phyloP scores from a whole-genome alignment of 192 early-diverging fungal species.

The Coemansia sp. region DNA sequence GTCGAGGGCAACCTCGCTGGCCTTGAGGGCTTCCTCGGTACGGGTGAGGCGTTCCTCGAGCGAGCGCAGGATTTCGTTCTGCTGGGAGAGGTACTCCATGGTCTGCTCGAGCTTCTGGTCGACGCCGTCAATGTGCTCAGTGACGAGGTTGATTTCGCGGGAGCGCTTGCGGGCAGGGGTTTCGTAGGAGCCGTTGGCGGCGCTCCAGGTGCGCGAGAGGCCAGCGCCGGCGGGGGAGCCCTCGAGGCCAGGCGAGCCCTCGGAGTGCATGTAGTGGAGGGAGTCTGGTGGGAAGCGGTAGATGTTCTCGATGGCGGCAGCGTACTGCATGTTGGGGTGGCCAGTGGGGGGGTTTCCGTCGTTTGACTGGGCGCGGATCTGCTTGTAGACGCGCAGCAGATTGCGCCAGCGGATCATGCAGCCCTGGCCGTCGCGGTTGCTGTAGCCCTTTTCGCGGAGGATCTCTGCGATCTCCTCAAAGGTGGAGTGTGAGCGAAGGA shows the following conservation, averaged over 20 bases:
- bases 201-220: slow-evolving; percentile 44
- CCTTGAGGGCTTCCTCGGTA: slow-evolving; percentile 50
- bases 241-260: slow-evolving; percentile 39
- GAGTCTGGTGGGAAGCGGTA: slow-evolving; percentile 53
- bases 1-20: slow-evolving; percentile 41
- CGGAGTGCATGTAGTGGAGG: slow-evolving; percentile 32
- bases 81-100: slow-evolving; percentile 46
- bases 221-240: slow-evolving; percentile 18
- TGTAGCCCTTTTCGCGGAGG: slow-evolving; percentile 43
- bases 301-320: slow-evolving; percentile 47
- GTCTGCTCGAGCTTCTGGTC: slow-evolving; percentile 51
- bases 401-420: slow-evolving; percentile 61
- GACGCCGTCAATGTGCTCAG: slow-evolving; percentile 45
- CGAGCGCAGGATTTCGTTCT: slow-evolving; percentile 40
- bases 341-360: slow-evolving; percentile 44
- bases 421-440: slow-evolving; percentile 51
- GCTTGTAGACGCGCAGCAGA: slow-evolving; percentile 78
- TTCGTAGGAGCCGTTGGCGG: slow-evolving; percentile 52
- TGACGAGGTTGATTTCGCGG: slow-evolving; percentile 36
- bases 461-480: slow-evolving; percentile 51
- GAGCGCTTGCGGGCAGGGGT: slow-evolving; percentile 54
- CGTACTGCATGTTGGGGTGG: slow-evolving; percentile 46
- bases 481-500: slow-evolving; percentile 46
- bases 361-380: slow-evolving; percentile 67
- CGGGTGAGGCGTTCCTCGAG: slow-evolving; percentile 46